Base-by-base conservation (phyloP, 495 filamentous ascomycete genomes). In the Bathelium albidoporum region DNA sequence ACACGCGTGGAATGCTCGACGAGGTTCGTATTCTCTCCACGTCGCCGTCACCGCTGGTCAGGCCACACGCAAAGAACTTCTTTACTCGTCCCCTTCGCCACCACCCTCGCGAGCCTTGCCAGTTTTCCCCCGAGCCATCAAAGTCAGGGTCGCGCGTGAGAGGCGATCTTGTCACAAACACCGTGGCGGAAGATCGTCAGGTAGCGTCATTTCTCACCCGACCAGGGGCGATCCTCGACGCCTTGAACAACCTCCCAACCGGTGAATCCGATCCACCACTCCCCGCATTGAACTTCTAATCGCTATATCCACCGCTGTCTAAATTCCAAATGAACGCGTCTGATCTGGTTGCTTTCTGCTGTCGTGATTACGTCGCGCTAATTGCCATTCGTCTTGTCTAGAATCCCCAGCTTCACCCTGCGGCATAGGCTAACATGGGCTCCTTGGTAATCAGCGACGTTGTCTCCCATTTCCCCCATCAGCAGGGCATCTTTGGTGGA, bases 401-500 rank as follows among this genome's bases (percentile, higher is more conserved):
- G 34, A 58, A 36, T 59, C 45, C 43, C 28, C 55, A 44, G 34
- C 58, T 58, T 24, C n/a, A 29, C 22, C 36, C 63, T 31, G 24
- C n/a, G 39, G 52, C 52, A 64, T 60, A 59, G 39, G 70, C 65
- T 70, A 77, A 75, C 68, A 81, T 81, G 76, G 77, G 75, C 72
- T 77, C 76, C 65, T 73, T 79, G 59, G 65, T 76, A 49, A 64
- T 80, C 69, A 75, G 81, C 71, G 75, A 77, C 62, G 73, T 79
- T 72, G 76, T 72, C 70, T 73, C 75, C 70, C 71, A 81, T 70
- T 72, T 70, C 74, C 69, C 49, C 49, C 49, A 55, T 55, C 49
- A 55, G 29, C 49, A 55, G 49, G 49, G 49, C 16, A 55, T 55
- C 49, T 55, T 55, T 29, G 49, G 49, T 55, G 49, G 49, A 29